Evolutionary conservation across 768 basidiomycete genomes (phyloP).

Genomic region (Mycena pura): DNA sequence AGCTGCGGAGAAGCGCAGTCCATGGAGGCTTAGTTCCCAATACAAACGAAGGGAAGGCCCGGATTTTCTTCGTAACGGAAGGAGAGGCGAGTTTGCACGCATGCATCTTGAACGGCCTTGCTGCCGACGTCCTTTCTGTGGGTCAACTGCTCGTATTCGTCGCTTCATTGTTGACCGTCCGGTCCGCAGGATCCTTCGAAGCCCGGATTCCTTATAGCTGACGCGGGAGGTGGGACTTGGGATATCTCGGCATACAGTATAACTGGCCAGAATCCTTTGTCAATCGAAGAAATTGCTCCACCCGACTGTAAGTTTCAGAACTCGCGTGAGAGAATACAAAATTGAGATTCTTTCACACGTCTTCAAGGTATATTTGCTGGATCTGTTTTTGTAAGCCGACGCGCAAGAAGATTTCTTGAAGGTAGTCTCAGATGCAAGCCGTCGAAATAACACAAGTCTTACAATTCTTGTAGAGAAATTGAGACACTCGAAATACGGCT

Average conservation of each 20-base stretch:
- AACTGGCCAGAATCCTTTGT: conserved; percentile 68
- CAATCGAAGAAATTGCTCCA: conserved; percentile 84
- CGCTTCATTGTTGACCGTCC: not conserved
- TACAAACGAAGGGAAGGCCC: conserved; percentile 72
- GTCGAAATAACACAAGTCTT: conserved; percentile 8
- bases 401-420: conserved; percentile 75
- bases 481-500: conserved; percentile 74
- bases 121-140: conserved; percentile 79
- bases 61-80: conserved; percentile 83
- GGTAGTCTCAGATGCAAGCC: conserved; percentile 44
- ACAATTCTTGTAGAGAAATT: conserved; percentile 64
- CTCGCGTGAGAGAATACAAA: no score
- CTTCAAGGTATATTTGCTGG: conserved; percentile 78
- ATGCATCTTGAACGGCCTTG: conserved; percentile 78
- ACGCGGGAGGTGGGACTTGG: conserved; percentile 82
- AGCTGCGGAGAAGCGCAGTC: conserved; percentile 77
- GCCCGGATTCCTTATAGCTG: conserved; percentile 80
- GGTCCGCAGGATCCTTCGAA: conserved; percentile 66
- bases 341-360: not conserved
- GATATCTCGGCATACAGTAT: conserved; percentile 85
- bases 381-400: conserved; percentile 80
- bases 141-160: conserved; percentile 25
- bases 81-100: conserved; percentile 86
- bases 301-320: conserved; percentile 67
- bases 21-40: conserved; percentile 78